Conservation (phyloP, 352 stramenopile species). For the Phytophthora syringae region DNA sequence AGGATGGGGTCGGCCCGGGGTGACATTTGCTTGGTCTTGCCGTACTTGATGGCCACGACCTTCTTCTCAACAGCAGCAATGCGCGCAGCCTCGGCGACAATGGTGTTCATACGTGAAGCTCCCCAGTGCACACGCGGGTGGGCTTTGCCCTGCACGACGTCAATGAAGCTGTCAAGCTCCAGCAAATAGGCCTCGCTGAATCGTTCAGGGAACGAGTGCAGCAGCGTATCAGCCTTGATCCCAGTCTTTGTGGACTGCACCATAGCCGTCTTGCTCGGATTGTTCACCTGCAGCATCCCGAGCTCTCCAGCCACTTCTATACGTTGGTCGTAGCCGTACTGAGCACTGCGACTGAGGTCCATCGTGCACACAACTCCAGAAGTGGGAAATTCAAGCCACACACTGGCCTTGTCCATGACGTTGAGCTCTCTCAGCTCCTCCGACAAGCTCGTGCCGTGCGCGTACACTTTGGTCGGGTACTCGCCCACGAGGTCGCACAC, state of each 20-base stretch:
- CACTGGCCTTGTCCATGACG: conserved; percentile 87
- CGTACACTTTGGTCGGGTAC: conserved; percentile 85
- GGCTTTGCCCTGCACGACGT: conserved; percentile 51
- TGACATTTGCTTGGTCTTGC: conserved; percentile 52
- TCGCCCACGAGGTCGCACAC: conserved; percentile 82
- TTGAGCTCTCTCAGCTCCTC: conserved; percentile 66
- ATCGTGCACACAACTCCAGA: conserved; percentile 89
- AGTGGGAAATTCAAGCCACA: conserved; percentile 76
- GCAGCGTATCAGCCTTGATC: conserved; percentile 56
- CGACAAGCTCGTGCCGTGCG: conserved; percentile 76
- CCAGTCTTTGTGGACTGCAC: conserved; percentile 61
- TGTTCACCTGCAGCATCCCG: conserved; percentile 80
- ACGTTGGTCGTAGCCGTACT: conserved; percentile 94
- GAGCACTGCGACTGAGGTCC: conserved; percentile 82
- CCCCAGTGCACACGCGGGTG: conserved; percentile 68
- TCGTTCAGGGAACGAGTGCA: conserved; percentile 90
- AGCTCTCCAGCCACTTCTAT: conserved; percentile 87
- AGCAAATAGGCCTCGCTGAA: conserved; percentile 88
- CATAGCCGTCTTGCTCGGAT: conserved; percentile 67
- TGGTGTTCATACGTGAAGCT: conserved; percentile 77
- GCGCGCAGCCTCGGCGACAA: conserved; percentile 75
- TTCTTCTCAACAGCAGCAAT: conserved; percentile 71
- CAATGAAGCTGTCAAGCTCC: conserved; percentile 88
- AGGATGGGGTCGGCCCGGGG: conserved; percentile 54
- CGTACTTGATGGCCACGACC: conserved; percentile 69